phyloP scores from a whole-genome alignment of 805 yeast species.

The Candida vaughaniae region DNA sequence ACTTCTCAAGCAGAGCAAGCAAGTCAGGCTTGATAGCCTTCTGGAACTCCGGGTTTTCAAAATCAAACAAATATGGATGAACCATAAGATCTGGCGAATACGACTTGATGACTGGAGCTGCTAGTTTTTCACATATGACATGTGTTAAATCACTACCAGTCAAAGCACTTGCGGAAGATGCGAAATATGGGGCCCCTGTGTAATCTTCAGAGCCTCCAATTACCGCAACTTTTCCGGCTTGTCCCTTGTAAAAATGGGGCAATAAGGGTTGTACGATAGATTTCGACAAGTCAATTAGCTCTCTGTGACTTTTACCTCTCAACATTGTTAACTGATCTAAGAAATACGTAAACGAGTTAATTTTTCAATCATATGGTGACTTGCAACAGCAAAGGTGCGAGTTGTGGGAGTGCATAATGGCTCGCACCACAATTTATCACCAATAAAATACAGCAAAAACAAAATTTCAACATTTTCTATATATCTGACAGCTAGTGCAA shows the following conservation, averaged over 20 bases:
- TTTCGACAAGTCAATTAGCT: constrained; percentile 49
- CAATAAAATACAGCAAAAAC: constrained; percentile 17
- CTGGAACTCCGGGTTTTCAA: constrained; percentile 24
- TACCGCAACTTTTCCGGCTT: constrained; percentile 80
- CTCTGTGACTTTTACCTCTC: constrained; percentile 32
- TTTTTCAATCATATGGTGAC: too few relatives aligned
- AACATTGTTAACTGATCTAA: constrained; percentile 19
- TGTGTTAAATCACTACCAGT: constrained; percentile 90
- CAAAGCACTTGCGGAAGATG: constrained; percentile 80
- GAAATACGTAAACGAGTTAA: too few relatives aligned
- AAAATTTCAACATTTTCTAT: too few relatives aligned
- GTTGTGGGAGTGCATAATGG: too few relatives aligned
- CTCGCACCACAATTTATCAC: constrained; percentile 20
- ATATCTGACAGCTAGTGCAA: too few relatives aligned
- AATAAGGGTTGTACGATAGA: constrained; percentile 73
- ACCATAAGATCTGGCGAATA: constrained; percentile 96
- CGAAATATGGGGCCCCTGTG: constrained; percentile 95
- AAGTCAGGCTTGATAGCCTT: constrained; percentile 14
- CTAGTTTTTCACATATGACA: constrained; percentile 77
- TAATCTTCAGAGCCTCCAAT: constrained; percentile 95
- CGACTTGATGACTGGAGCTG: constrained; percentile 77
- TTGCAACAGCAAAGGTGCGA: too few relatives aligned
- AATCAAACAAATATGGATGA: constrained; percentile 78
- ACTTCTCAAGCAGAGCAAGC: constrained; percentile 12
- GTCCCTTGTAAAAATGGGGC: constrained; percentile 82